Base-by-base conservation (phyloP, 495 filamentous ascomycete genomes). In the Chaetomidium leptoderma region DNA sequence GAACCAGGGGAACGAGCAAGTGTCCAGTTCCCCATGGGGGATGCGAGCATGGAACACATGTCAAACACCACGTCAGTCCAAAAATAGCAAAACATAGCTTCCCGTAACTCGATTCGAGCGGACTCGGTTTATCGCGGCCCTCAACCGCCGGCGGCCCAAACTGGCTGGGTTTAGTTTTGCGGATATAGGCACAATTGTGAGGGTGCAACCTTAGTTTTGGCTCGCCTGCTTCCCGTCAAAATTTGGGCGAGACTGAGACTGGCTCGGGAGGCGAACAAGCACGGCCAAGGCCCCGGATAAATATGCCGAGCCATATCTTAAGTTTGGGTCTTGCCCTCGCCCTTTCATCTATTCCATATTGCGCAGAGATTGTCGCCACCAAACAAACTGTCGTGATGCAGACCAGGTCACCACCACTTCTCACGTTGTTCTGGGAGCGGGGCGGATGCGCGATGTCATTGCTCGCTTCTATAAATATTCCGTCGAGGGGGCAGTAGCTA, bases 311-410 rank as follows among this genome's bases (percentile, higher is more conserved):
- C 53, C 61, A 64, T 69, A 63, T 66, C 64, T 43, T 63, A 35
- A 37, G 44, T 58, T 40, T 57, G 53, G 63, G 53, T 64, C 50
- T 55, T 45, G 19, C 64, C 53, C 61, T 60, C 61, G 60, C 53
- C 39, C 44, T 48, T 66, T 71, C 69, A 71, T 71, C 63, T 71
- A 71, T 66, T 63, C 54, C 61, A 71, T 71, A 71, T 71, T 71
- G 59, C 65, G 32, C 54, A 53, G 53, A 69, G 50, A 71, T 70
- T 71, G 61, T 63, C 63, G 64, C 67, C 66, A 66, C 69, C 58
- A 58, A 57, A 63, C 45, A 42, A 39, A 19, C 32, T 23, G 45
- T 61, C 36, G 26, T 50, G 32, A 51, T 52, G 45, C 63, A 53
- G 42, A 42, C 52, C 63, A 49, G 37, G 30, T 48, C 62, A 59